Base-by-base conservation (phyloP, 257 asterid genomes). In the Rubia yunnanensis region DNA sequence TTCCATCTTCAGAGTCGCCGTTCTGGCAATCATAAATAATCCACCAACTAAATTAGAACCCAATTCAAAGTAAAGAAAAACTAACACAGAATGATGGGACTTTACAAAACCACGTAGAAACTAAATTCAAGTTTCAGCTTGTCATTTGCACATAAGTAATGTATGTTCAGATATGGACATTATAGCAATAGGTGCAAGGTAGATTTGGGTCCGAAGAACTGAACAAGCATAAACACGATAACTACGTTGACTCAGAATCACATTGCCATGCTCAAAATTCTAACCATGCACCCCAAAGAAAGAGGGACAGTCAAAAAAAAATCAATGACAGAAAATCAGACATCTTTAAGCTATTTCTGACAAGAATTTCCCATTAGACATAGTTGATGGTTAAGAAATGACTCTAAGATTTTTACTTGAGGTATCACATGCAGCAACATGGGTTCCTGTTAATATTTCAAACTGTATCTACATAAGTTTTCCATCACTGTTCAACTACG, bases 1-100 rank as follows among this genome's bases (percentile, higher is more conserved):
- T 94, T 66, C 94, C 96, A 24, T 94, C 99, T 73, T 94, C 99
- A 73, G 81, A 36, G 70, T 94, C 97, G 57, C 88, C 96, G 82
- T 79, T 87, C 97, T 94, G 73, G 52, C 17, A 55, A 36, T 27
- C 52, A 61, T 69, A 30, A 63, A 38, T 18, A 54, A 15, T 13
- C 28, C 39, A 70, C 23, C 44, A 18, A 20, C 63, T 15, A 35
- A 41, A 14, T 26, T 48, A 68, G 15, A 55, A 24, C 31, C 31
- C 36, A 44, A 54, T 71, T 44, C 48, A 18, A 59, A 24, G 34
- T 26, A 53, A 73, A 26, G 7, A 38, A 55, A 27, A 26, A 46
- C 7, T 20, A 41, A n/a, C 65, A 56, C 28, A 17, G 11, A 24
- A 58, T 50, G 36, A 61, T 48, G 41, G 5, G 27, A 60, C 46